phyloP scores from a whole-genome alignment of 768 basidiomycete genomes.

The Omphalotus guepiniiformis region DNA sequence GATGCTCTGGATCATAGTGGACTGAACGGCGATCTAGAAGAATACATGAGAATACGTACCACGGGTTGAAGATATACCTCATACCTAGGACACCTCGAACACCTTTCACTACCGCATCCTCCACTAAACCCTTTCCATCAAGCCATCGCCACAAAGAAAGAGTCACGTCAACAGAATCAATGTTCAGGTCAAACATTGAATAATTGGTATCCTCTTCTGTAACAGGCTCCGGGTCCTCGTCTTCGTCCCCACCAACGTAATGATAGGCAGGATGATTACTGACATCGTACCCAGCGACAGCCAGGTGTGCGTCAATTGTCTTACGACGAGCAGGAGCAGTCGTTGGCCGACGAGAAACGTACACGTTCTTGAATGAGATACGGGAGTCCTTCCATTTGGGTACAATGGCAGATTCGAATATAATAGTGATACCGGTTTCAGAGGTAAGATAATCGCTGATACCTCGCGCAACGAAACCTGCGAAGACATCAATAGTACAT shows the following conservation, averaged over 20 bases:
- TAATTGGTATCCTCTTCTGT: slow-evolving; percentile 63
- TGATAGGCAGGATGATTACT: slow-evolving; percentile 73
- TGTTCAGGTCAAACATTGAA: slow-evolving; percentile 88
- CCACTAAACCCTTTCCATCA: slow-evolving; percentile 90
- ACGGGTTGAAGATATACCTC: slow-evolving; percentile 16
- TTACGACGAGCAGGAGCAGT: slow-evolving; percentile 16
- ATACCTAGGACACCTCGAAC: slow-evolving; percentile 89
- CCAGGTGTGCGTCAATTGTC: slow-evolving; percentile 38
- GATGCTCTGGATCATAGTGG: slow-evolving; percentile 79
- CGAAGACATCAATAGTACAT: slow-evolving; percentile 8
- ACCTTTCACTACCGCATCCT: slow-evolving; percentile 89
- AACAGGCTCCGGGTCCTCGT: slow-evolving; percentile 21
- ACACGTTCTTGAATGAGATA: slow-evolving; percentile 96
- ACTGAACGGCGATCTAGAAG: slow-evolving; percentile 82
- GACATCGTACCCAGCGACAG: slow-evolving; percentile 71
- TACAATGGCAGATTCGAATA: slow-evolving; percentile 97
- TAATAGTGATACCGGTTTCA: slow-evolving; percentile 90
- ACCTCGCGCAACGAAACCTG: slow-evolving; percentile 80
- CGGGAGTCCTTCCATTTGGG: slow-evolving; percentile 97
- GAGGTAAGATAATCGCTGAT: slow-evolving; percentile 92
- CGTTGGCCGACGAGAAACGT: slow-evolving; percentile 75
- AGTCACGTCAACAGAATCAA: slow-evolving; percentile 95
- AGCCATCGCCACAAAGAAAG: slow-evolving; percentile 90
- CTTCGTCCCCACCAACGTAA: slow-evolving; percentile 58
- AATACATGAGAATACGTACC: slow-evolving; percentile 3